A percentile compares a stretch with the other conserved stretches of the same genome.
These are phyloP conservation scores for Ogataea nitratoaversa DNA, from an alignment of 805 yeast genomes.

Conservation along the genomic window DNA sequence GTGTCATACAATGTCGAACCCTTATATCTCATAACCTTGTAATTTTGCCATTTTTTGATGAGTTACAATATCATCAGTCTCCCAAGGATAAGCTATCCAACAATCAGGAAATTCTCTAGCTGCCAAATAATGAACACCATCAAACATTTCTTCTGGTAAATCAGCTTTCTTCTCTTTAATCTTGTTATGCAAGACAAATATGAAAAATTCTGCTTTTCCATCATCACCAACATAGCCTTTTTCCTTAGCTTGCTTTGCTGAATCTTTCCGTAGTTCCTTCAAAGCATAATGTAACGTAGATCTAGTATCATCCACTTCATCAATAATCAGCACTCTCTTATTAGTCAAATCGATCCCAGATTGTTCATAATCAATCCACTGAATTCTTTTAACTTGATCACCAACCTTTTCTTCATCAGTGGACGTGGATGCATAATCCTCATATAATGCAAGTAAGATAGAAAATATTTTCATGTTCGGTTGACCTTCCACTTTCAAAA, in stretches of 20 bases:
- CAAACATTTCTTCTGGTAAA: constrained; percentile 59
- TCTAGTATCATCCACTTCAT: constrained; percentile 85
- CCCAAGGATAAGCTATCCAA: constrained; percentile 92
- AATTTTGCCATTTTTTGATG: constrained; percentile 68
- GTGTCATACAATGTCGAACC: too few species aligned
- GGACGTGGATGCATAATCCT: constrained; percentile 64
- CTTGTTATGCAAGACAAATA: constrained; percentile 78
- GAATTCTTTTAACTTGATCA: constrained; percentile 67
- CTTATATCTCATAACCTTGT: constrained; percentile 60
- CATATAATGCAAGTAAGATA: constrained; percentile 86
- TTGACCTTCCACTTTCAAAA: constrained; percentile 79
- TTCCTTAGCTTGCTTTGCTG: constrained; percentile 53
- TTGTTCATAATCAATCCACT: constrained; percentile 76
- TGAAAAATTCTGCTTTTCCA: constrained; percentile 60
- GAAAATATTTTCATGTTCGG: constrained; percentile 95
- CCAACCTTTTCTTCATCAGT: constrained; percentile 57
- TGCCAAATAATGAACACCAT: constrained; percentile 58
- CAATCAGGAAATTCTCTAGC: constrained; percentile 72
- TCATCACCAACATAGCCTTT: constrained; percentile 47
- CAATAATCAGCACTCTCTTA: constrained; percentile 69
- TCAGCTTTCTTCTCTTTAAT: constrained; percentile 67
- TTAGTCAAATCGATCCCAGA: constrained; percentile 60
- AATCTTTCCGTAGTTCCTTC: constrained; percentile 69
- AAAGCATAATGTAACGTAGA: constrained; percentile 79
- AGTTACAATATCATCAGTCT: constrained; percentile 66